Percentiles rank a stretch among this genome's conserved stretches.
Conservation (phyloP, 2,329 filamentous ascomycete genomes). For the Diaporthe australafricana region DNA sequence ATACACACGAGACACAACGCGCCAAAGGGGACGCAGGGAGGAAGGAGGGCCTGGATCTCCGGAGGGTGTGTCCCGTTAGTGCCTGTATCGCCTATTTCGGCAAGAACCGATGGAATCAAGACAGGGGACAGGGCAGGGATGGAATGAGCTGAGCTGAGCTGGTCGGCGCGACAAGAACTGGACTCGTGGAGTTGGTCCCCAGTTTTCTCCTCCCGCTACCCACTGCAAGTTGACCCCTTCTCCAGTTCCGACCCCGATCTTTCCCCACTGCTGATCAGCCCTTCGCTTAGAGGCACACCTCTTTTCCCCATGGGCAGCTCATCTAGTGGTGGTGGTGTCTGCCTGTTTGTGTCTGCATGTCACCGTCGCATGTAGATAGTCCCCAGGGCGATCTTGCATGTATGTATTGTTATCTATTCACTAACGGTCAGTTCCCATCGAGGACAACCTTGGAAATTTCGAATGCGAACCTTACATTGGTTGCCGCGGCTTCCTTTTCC, state of each 20-base stretch:
- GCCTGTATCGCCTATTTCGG: slow-evolving; percentile 18
- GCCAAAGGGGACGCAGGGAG: neutral
- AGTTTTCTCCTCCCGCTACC: neutral
- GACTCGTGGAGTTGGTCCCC: neutral
- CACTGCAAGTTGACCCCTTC: neutral
- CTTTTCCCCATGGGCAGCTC: slow-evolving; percentile 22
- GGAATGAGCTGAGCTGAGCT: neutral
- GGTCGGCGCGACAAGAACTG: neutral
- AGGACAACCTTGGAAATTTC: too few species aligned
- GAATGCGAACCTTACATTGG: neutral
- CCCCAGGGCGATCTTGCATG: too few species aligned
- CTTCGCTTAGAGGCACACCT: too few species aligned
- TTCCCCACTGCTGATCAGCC: slow-evolving; percentile 6
- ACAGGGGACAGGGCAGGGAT: neutral
- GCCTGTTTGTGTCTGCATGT: neutral
- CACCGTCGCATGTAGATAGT: too few species aligned
- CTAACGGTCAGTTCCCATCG: neutral
- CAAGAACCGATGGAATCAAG: slow-evolving; percentile 11
- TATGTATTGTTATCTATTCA: too few species aligned
- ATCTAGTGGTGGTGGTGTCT: neutral
- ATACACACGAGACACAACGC: neutral
- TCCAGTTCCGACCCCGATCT: neutral
- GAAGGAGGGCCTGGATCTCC: slow-evolving; percentile 16
- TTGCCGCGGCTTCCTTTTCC: neutral
- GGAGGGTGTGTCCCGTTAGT: slow-evolving; percentile 29